Evolutionary conservation across 176 grass and related monocot genomes (phyloP), one percentile per base, ranked within the genome.

Genomic region (Pharus latifolius): DNA sequence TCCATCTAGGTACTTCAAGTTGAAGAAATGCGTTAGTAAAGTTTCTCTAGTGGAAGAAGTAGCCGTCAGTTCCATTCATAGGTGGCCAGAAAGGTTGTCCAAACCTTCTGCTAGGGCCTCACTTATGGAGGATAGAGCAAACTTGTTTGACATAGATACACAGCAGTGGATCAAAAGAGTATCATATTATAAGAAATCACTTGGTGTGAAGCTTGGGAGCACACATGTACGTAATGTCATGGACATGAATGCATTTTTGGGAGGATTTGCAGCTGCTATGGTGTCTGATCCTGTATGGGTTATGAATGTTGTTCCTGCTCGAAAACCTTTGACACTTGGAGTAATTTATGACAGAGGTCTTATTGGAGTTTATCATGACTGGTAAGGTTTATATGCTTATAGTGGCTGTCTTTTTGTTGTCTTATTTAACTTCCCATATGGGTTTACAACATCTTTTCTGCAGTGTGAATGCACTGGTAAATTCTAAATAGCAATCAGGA

Each of bases 341-440:
- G 62, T 88, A 71, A 88, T 93, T 63, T 98, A 85, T 79, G 95
- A 94, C 27, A 87, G 90, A 78, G 87, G 95, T 11, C 78, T 93
- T 47, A 86, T 94, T 84, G 95, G 95, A 45, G 82, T 98, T 42
- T 98, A 98, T 74, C 95, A 98, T 65, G 90, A 98, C 40, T 94
- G 95, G 95, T 93, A 78, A 63, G 81, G 14, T 16, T 72, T 3
- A 8, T 54, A 35, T 35, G 33, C 13, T 51, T 31, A 11, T n/a
- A n/a, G n/a, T n/a, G n/a, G n/a, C n/a, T n/a, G n/a, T n/a, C n/a
- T 30, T 57, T 49, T n/a, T 3, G 15, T 43, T 49, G 7, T 19
- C 10, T 38, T 2, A 14, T 58, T 27, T 50, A 34, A 25, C 9
- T 66, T 44, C 63, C 23, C 2, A 20, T 34, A 80, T n/a, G n/a